Evolutionary conservation across 768 basidiomycete species (phyloP).

Genomic region (Amanita rimosa): DNA sequence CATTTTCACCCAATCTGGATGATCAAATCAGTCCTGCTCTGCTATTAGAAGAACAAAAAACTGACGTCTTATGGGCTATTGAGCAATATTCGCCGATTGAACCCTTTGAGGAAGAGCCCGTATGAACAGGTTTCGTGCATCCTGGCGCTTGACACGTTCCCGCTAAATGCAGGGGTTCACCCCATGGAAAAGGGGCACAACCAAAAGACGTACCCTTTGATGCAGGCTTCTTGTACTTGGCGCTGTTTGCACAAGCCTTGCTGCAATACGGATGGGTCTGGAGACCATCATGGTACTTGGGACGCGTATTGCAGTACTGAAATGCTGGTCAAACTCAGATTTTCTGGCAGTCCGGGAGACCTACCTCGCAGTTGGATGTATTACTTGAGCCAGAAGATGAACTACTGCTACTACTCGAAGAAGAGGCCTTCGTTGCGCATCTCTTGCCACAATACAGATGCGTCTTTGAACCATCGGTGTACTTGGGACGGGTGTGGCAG

Average conservation of each 20-base stretch:
- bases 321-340: not conserved
- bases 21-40: not conserved
- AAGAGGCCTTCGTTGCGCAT: conserved; percentile 34
- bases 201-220: conserved; percentile 12
- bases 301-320: conserved; percentile 48
- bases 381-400: conserved; percentile 15
- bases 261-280: conserved; percentile 52
- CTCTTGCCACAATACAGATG: conserved; percentile 51
- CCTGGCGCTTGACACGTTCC: conserved; percentile 41
- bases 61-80: conserved; percentile 38
- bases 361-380: conserved; percentile 39
- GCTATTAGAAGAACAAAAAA: not conserved
- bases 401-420: conserved; percentile 11
- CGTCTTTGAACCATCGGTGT: conserved; percentile 40
- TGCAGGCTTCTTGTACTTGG: conserved; percentile 12
- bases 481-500: conserved; percentile 45
- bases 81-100: conserved; percentile 36
- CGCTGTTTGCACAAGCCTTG: conserved; percentile 43
- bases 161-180: conserved; percentile 8
- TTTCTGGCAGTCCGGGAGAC: conserved; percentile 10
- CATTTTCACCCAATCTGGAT: conserved; percentile 31
- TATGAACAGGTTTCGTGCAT: conserved; percentile 33
- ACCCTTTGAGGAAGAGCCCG: conserved; percentile 23
- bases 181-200: not conserved
- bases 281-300: conserved; percentile 47